Conservation (phyloP, 2,329 filamentous ascomycete species). For the Colletotrichum sp. region DNA sequence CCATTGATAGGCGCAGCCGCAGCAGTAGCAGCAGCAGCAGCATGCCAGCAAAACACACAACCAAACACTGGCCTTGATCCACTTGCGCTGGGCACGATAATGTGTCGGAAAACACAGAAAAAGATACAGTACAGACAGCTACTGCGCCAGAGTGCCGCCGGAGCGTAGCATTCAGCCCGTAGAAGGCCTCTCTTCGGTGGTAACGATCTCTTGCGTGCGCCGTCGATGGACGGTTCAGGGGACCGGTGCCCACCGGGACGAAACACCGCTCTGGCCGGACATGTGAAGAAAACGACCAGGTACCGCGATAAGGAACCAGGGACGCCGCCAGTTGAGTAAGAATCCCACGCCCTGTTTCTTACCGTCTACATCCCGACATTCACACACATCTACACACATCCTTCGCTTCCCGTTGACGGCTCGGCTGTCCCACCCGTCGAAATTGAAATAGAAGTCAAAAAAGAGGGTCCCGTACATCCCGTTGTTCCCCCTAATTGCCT, state of each 20-base stretch:
- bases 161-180: neutral
- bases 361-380: neutral
- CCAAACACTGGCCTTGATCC: neutral
- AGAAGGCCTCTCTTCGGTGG: neutral
- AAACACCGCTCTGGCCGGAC: constrained; percentile 18
- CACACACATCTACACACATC: neutral
- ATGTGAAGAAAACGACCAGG: neutral
- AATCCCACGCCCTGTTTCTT: neutral
- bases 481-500: neutral
- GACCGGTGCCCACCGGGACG: constrained; percentile 9
- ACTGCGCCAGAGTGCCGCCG: constrained; percentile 2
- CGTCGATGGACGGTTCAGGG: neutral
- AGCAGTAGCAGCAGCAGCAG: neutral
- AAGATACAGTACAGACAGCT: neutral
- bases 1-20: neutral
- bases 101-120: neutral
- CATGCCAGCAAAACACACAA: neutral
- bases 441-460: constrained; percentile 17
- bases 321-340: neutral
- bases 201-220: neutral
- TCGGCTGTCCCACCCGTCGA: constrained; percentile 1
- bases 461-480: constrained; percentile 3
- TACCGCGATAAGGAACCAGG: neutral
- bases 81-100: constrained; percentile 15
- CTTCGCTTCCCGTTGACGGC: constrained; percentile 2